Evolutionary conservation across 352 stramenopile species (phyloP).

Genomic region (Phytophthora lateralis): DNA sequence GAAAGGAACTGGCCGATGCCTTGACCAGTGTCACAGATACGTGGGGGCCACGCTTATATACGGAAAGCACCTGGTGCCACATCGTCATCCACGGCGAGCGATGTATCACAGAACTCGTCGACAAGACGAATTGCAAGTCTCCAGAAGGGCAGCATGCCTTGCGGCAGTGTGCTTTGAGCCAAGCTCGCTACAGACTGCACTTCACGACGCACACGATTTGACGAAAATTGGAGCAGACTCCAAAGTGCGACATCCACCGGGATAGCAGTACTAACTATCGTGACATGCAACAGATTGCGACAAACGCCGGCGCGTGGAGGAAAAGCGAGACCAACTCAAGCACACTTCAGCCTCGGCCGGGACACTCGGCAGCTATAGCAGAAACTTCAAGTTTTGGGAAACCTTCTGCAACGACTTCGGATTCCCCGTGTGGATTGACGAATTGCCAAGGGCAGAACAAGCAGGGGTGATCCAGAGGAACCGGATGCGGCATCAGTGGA

Average conservation of each 20-base stretch:
- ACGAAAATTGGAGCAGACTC: conserved; percentile 2
- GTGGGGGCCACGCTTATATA: not conserved
- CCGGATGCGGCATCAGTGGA: conserved; percentile 1
- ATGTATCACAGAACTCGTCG: conserved; percentile 1
- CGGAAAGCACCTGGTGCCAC: conserved; percentile 1
- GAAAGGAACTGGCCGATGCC: not conserved
- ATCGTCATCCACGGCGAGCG: conserved; percentile 1
- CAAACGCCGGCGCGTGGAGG: not conserved
- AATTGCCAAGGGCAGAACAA: conserved; percentile 24
- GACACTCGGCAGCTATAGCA: conserved; percentile 2
- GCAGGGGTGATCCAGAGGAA: conserved; percentile 16
- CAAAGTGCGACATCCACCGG: not conserved
- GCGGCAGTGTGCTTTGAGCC: conserved; percentile 6
- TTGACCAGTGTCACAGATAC: not conserved
- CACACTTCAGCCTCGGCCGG: not conserved
- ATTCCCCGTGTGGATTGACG: conserved; percentile 26
- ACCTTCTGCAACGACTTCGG: conserved; percentile 8
- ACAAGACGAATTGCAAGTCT: conserved; percentile 7
- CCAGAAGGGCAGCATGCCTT: not conserved
- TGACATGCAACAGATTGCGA: not conserved
- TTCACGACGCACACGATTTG: conserved; percentile 8
- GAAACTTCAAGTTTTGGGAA: conserved; percentile 14
- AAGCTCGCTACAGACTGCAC: conserved; percentile 6
- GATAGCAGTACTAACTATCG: not conserved
- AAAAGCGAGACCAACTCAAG: conserved; percentile 1